These are phyloP conservation scores for Podaxis pistillaris DNA, from an alignment of 768 basidiomycete species.

Conservation along the genomic window DNA sequence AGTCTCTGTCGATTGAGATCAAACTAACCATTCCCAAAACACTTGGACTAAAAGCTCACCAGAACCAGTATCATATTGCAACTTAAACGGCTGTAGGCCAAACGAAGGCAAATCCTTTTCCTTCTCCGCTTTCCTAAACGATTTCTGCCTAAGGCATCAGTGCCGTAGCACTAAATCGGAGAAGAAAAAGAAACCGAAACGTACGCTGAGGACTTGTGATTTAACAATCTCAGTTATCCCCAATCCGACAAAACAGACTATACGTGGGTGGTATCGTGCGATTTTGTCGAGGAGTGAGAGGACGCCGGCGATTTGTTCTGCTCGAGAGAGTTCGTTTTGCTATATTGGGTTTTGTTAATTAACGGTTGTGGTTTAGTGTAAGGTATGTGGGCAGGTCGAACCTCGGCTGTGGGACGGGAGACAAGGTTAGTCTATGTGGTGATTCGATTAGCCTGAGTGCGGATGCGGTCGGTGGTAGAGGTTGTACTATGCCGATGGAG, in stretches of 20 bases:
- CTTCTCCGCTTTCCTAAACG: constrained; percentile 3
- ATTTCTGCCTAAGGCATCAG: neutral
- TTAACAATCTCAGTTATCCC: constrained; percentile 48
- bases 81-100: constrained; percentile 53
- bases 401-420: constrained; percentile 65
- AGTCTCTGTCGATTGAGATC: constrained; percentile 40
- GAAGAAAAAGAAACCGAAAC: neutral
- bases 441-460: neutral
- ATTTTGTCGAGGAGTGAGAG: constrained; percentile 63
- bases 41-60: constrained; percentile 3
- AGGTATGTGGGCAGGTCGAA: constrained; percentile 20
- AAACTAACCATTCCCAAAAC: neutral
- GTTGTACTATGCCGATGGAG: constrained; percentile 64
- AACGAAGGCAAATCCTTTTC: constrained; percentile 21
- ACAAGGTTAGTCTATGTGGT: constrained; percentile 69
- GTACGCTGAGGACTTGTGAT: constrained; percentile 22
- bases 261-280: constrained; percentile 48
- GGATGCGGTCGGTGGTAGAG: neutral
- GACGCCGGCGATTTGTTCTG: constrained; percentile 54
- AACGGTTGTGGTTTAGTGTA: neutral
- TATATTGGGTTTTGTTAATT: constrained; percentile 16
- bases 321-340: constrained; percentile 53
- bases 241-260: constrained; percentile 80
- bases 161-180: neutral
- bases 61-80: constrained; percentile 32